Evolutionary conservation across 1,139 yeast species (phyloP).

Genomic region (Saccharomycopsis crataegensis): DNA sequence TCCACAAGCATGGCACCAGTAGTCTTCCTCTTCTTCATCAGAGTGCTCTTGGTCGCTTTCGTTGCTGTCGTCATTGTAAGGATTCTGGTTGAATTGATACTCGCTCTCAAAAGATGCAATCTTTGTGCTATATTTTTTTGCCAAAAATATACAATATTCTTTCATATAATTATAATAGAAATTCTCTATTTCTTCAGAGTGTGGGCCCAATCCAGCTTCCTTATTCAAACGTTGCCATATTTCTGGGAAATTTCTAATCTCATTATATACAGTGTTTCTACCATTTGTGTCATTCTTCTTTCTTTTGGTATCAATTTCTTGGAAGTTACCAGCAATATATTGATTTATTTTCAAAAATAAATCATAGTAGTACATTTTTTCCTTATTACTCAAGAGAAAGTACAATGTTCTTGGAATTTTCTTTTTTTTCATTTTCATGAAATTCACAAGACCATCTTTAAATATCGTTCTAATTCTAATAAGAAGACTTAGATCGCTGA

Average conservation of each 20-base stretch:
- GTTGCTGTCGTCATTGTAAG: conserved; percentile 22
- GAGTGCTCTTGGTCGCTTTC: conserved; percentile 16
- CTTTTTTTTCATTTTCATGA: conserved; percentile 38
- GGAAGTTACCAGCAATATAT: conserved; percentile 26
- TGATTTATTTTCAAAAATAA: conserved; percentile 38
- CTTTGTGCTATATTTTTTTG: conserved; percentile 22
- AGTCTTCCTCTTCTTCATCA: conserved; percentile 29
- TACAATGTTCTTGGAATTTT: conserved; percentile 20
- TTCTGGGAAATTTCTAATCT: conserved; percentile 20
- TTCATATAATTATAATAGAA: conserved; percentile 34
- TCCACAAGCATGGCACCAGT: conserved; percentile 48
- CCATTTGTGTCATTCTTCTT: conserved; percentile 23
- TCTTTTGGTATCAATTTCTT: conserved; percentile 19
- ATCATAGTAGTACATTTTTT: conserved; percentile 43
- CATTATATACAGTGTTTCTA: conserved; percentile 7
- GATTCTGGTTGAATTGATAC: conserved; percentile 26
- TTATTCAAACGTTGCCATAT: conserved; percentile 33
- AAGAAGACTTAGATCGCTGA: conserved; percentile 55
- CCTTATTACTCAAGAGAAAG: conserved; percentile 7
- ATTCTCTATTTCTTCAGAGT: conserved; percentile 25
- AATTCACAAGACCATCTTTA: conserved; percentile 52
- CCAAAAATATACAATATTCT: conserved; percentile 40
- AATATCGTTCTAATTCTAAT: conserved; percentile 60
- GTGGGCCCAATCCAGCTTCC: conserved; percentile 21
- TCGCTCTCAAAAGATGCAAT: conserved; percentile 18